Evolutionary conservation across 148 eudicot species (phyloP).

Genomic region (Gaultheria prostrata): DNA sequence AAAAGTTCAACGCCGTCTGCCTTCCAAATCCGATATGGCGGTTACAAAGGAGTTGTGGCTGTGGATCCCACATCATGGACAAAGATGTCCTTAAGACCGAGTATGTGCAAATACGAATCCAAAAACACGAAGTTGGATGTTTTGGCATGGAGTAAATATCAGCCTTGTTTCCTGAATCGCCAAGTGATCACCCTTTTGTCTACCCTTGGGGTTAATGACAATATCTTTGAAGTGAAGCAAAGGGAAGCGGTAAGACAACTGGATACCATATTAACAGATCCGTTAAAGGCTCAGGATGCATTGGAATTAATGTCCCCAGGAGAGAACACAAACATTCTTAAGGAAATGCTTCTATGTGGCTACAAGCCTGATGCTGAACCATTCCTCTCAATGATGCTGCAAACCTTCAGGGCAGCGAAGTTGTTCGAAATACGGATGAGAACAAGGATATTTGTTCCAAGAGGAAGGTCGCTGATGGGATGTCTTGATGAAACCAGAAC

Average conservation of each 20-base stretch:
- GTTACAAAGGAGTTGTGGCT: conserved; percentile 93
- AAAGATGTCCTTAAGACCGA: conserved; percentile 66
- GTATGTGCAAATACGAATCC: conserved; percentile 79
- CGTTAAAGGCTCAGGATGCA: conserved; percentile 68
- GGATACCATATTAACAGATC: conserved; percentile 61
- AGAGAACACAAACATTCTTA: conserved; percentile 25
- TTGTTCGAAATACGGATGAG: conserved; percentile 25
- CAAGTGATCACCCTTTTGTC: conserved; percentile 78
- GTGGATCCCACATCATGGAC: conserved; percentile 57
- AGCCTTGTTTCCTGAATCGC: conserved; percentile 81
- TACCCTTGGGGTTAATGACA: conserved; percentile 71
- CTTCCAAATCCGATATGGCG: conserved; percentile 86
- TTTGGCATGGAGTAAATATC: conserved; percentile 75
- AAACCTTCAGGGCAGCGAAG: conserved; percentile 27
- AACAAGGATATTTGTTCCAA: conserved; percentile 28
- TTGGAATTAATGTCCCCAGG: conserved; percentile 61
- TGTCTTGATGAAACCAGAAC: conserved; percentile 29
- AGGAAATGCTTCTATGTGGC: conserved; percentile 31
- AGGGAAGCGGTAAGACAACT: conserved; percentile 61
- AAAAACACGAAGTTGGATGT: conserved; percentile 64
- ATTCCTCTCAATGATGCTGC: conserved; percentile 29
- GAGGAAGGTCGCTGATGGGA: conserved; percentile 26
- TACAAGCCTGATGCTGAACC: conserved; percentile 28
- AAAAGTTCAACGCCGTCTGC: conserved; percentile 59
- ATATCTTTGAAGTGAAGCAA: conserved; percentile 70